Evolutionary conservation across 2,329 filamentous ascomycete genomes (phyloP).

Genomic region (Corynespora cassiicola): DNA sequence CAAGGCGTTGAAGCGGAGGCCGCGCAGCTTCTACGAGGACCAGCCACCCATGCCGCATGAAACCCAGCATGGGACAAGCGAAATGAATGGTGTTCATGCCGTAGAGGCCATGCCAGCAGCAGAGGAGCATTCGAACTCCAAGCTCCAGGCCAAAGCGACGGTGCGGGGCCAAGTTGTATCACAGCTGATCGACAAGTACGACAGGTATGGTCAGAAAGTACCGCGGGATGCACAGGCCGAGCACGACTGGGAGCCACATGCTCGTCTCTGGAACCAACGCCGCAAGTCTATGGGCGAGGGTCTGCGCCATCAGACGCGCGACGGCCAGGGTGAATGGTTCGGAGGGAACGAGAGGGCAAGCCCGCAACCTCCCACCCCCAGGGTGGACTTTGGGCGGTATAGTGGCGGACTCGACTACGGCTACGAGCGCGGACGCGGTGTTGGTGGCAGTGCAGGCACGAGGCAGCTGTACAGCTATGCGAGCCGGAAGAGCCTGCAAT

Average conservation of each 20-base stretch:
- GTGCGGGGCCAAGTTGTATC: conserved; percentile 24
- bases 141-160: conserved; percentile 16
- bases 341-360: conserved; percentile 8
- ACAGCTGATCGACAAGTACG: conserved; percentile 23
- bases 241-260: conserved; percentile 33
- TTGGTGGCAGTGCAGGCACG: conserved; percentile 46
- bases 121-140: conserved; percentile 8
- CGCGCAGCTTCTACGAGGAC: conserved; percentile 22
- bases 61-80: conserved; percentile 11
- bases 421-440: conserved; percentile 40
- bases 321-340: conserved; percentile 12
- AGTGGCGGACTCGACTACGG: conserved; percentile 44
- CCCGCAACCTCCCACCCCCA: conserved; percentile 9
- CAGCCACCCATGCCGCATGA: conserved; percentile 34
- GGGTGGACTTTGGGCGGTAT: conserved; percentile 36
- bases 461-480: conserved; percentile 36
- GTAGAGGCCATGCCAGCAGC: no score
- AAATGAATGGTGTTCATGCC: background rate
- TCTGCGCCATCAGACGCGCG: conserved; percentile 19
- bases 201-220: conserved; percentile 12
- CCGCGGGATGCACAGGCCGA: conserved; percentile 1
- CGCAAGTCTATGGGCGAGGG: conserved; percentile 37
- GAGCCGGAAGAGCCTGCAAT: conserved; percentile 37
- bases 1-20: conserved; percentile 20
- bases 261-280: conserved; percentile 35